Base-by-base conservation (phyloP, 2,329 filamentous ascomycete species). In the Fusarium verticillioides region DNA sequence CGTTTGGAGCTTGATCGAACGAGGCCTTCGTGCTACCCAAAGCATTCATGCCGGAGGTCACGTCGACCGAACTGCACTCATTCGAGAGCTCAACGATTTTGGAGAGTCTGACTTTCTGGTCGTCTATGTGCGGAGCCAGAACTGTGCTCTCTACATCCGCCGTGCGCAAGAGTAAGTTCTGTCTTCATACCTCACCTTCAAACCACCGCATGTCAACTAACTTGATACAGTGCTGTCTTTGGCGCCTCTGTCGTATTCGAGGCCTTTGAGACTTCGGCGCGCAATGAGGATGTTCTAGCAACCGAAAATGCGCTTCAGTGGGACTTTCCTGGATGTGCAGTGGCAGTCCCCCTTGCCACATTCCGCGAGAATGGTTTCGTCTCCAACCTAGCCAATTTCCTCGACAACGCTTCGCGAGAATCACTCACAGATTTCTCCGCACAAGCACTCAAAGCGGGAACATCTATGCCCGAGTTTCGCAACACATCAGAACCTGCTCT, bases 401-500 rank as follows among this genome's bases (percentile, higher is more conserved):
- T 93, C 1, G 86, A 90, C 56, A 86, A 88, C 68, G 87, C 88
- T 0, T 88, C 86, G 54, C 79, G 82, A 0, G 89, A 92, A 68
- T 82, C 84, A 0, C 78, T 91, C 30, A 85, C 88, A 32, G 81
- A 81, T 8, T 91, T 92, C 66, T 84, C 85, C 0, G 87, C 88
- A 0, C 79, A 81, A 18, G 82, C 85, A 0, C 75, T 77, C 49
- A 93, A 93, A 73, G 88, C 88, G 4, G 84, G 85, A 0, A 80
- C 81, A 0, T 76, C 79, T 0, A 79, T 88, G 2, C 79, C 83
- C 12, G 91, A 94, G 75, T 81, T 81, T 30, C 86, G 92, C 7
- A 88, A 93, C 61, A 90, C 90, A 0, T 80, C 84, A 0, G 79
- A 89, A 56, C 91, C 91, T 1, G 83, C 85, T 0, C 78, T 93